A percentile compares a stretch with the other conserved stretches of the same genome.
These are phyloP conservation scores for Suhomyces pyralidae DNA, from an alignment of 805 yeast genomes.

Conservation along the genomic window DNA sequence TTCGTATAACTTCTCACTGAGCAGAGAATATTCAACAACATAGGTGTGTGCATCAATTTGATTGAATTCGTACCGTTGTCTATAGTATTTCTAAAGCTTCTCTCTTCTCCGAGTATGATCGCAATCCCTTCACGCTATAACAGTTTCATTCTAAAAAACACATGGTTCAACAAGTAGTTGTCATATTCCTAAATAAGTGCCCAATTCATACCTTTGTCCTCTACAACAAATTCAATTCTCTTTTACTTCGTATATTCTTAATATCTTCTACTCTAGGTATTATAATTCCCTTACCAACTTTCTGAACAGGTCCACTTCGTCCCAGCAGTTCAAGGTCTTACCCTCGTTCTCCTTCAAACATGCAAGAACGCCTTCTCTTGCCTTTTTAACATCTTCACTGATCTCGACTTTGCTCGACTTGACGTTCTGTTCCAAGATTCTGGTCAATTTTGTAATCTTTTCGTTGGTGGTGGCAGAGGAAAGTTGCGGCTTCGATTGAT, in stretches of 20 bases:
- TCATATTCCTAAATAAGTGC: too few species aligned
- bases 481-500: conserved; percentile 21
- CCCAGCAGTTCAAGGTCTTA: conserved; percentile 77
- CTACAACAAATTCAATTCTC: neutral
- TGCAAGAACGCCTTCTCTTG: conserved; percentile 49
- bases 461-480: conserved; percentile 36
- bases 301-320: conserved; percentile 69
- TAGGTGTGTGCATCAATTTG: too few species aligned
- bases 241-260: neutral
- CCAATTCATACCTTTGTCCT: too few species aligned
- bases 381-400: conserved; percentile 38
- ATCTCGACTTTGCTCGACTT: conserved; percentile 31
- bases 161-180: too few species aligned
- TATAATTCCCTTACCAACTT: conserved; percentile 49
- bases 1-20: too few species aligned
- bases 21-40: too few species aligned
- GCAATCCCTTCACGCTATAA: too few species aligned
- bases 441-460: conserved; percentile 37
- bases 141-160: too few species aligned
- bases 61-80: too few species aligned
- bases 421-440: conserved; percentile 33
- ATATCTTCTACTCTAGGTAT: neutral
- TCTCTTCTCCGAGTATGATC: too few species aligned
- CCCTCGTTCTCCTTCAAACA: conserved; percentile 65
- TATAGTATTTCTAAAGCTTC: too few species aligned